Percentiles rank a stretch among this genome's conserved stretches.
These are phyloP conservation scores for Amanita muscaria DNA, from an alignment of 768 basidiomycete species.

Conservation along the genomic window DNA sequence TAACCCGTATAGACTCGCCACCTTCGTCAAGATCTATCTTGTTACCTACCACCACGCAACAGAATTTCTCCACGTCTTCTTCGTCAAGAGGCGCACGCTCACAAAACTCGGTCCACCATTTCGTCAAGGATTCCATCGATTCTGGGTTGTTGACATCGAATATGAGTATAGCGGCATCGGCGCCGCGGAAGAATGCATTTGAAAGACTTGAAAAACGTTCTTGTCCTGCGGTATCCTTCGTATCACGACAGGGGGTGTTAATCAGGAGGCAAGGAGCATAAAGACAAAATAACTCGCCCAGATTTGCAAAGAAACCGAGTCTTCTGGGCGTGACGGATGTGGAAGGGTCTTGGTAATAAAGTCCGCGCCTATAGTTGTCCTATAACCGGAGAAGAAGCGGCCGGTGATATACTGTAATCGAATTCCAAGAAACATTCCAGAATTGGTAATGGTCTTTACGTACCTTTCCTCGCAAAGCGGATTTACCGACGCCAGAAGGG, in stretches of 20 bases:
- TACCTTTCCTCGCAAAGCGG: constrained; percentile 68
- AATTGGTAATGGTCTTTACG: too few species aligned
- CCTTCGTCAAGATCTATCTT: constrained; percentile 51
- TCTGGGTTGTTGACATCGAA: constrained; percentile 69
- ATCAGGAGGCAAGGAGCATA: background rate
- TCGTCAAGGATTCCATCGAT: constrained; percentile 46
- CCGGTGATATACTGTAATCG: constrained; percentile 64
- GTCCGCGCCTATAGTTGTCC: constrained; percentile 86
- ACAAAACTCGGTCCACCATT: constrained; percentile 78
- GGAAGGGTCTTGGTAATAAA: constrained; percentile 72
- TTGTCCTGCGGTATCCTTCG: constrained; percentile 78
- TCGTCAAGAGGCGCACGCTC: constrained; percentile 58
- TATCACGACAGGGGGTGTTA: background rate
- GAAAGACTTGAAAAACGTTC: constrained; percentile 82
- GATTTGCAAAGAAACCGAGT: constrained; percentile 60
- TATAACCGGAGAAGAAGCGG: constrained; percentile 66
- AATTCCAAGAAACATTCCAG: too few species aligned
- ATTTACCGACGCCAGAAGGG: constrained; percentile 79
- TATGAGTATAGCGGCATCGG: constrained; percentile 74
- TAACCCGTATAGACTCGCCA: constrained; percentile 16
- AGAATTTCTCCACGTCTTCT: constrained; percentile 53
- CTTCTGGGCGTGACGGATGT: constrained; percentile 44
- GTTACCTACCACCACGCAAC: constrained; percentile 72
- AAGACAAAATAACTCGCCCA: constrained; percentile 27
- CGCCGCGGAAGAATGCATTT: constrained; percentile 76